Conservation (phyloP, 108 stramenopile species). For the Skeletonema marinoi region DNA sequence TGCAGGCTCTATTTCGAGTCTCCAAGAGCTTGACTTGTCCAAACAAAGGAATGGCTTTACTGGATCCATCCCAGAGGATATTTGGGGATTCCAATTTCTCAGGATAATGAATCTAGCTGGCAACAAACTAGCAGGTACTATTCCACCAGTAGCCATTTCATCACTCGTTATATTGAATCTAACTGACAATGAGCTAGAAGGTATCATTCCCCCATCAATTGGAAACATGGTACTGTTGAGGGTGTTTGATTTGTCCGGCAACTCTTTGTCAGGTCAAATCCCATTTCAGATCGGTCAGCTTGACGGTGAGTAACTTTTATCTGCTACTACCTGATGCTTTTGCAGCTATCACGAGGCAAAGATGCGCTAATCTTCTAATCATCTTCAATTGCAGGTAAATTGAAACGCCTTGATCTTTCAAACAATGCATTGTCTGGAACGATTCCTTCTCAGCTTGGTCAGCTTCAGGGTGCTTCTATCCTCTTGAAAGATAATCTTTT, state of each 20-base stretch:
- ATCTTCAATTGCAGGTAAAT: too few relatives aligned
- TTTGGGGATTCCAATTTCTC: not conserved
- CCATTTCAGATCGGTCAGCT: not conserved
- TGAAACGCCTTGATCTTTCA: too few relatives aligned
- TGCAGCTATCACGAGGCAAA: too few relatives aligned
- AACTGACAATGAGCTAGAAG: not conserved
- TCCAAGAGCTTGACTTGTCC: conserved; percentile 1
- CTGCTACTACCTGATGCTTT: too few relatives aligned
- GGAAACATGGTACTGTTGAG: not conserved
- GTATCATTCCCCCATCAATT: not conserved
- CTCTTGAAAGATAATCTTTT: not conserved
- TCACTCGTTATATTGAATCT: too few relatives aligned
- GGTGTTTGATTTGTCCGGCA: not conserved
- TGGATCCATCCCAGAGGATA: too few relatives aligned
- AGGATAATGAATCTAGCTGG: not conserved
- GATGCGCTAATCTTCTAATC: too few relatives aligned
- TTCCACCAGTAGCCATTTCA: too few relatives aligned
- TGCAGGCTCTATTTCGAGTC: not conserved
- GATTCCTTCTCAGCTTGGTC: not conserved
- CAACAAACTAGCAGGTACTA: not conserved
- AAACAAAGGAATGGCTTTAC: conserved; percentile 6
- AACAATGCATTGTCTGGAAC: not conserved
- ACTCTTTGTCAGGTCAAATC: not conserved
- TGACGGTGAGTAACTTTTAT: too few relatives aligned
- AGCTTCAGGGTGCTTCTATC: not conserved